Conservation (phyloP, 352 stramenopile genomes). For the Thraustochytrium striatum region DNA sequence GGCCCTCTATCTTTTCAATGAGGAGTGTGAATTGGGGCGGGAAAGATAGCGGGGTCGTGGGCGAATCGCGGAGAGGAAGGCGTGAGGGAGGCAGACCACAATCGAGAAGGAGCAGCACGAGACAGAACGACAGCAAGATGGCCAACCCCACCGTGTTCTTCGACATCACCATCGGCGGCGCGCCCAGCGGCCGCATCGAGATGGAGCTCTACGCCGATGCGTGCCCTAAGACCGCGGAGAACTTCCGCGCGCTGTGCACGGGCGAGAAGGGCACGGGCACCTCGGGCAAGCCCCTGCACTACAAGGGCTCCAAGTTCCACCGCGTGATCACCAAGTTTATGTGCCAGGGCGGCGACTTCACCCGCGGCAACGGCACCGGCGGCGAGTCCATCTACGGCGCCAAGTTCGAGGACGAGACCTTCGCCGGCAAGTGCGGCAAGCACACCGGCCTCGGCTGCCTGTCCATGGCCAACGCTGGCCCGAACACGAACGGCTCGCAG, state of each 20-base stretch:
- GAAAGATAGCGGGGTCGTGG: too few species aligned
- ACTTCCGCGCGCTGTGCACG: conserved; percentile 96
- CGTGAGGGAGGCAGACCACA: too few species aligned
- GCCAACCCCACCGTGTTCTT: conserved; percentile 91
- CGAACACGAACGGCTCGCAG: conserved; percentile 67
- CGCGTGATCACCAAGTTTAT: conserved; percentile 92
- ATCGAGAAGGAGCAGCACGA: too few species aligned
- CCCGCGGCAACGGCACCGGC: conserved; percentile 79
- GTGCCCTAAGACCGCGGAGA: conserved; percentile 92
- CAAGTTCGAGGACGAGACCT: conserved; percentile 82
- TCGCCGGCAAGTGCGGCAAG: conserved; percentile 62
- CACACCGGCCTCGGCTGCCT: conserved; percentile 69
- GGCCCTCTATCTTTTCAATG: too few species aligned
- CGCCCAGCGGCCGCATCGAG: conserved; percentile 83
- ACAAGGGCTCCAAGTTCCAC: conserved; percentile 92
- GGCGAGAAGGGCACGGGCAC: conserved; percentile 85
- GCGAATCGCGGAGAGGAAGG: too few species aligned
- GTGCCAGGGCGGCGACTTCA: conserved; percentile 89
- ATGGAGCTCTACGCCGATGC: conserved; percentile 95
- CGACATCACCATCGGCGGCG: conserved; percentile 91
- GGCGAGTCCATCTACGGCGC: conserved; percentile 90
- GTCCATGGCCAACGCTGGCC: conserved; percentile 77
- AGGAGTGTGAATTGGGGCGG: too few species aligned
- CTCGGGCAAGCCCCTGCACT: conserved; percentile 91
- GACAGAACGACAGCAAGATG: too few species aligned